Conservation (phyloP, 2,329 filamentous ascomycete genomes). For the Pseudodiploospora longispora region DNA sequence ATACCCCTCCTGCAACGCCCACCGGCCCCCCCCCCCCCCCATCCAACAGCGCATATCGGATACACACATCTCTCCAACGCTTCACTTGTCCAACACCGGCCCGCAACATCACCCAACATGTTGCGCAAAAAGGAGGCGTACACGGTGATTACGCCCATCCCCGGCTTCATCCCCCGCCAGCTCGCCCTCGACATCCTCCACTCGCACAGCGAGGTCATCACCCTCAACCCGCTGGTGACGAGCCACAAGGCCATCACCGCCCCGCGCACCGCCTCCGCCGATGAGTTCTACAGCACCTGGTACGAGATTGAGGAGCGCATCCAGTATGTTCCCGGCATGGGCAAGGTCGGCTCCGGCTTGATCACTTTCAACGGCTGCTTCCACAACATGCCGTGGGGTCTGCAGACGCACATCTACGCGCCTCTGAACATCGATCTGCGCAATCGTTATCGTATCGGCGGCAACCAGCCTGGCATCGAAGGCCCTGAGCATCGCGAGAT, state of each 20-base stretch:
- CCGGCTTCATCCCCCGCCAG: slow-evolving; percentile 61
- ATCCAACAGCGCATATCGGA: no score
- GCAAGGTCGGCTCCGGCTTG: slow-evolving; percentile 54
- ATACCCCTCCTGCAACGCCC: no score
- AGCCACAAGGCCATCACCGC: slow-evolving; percentile 55
- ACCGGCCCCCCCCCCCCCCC: no score
- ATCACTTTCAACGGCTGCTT: slow-evolving; percentile 66
- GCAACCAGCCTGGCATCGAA: slow-evolving; percentile 60
- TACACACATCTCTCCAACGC: no score
- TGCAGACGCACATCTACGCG: slow-evolving; percentile 65
- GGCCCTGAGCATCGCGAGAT: slow-evolving; percentile 54
- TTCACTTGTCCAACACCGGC: no score
- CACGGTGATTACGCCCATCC: slow-evolving; percentile 63
- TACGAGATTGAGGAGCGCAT: slow-evolving; percentile 65
- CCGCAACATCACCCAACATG: slow-evolving; percentile 26
- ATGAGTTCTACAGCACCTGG: slow-evolving; percentile 68
- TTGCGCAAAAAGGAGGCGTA: slow-evolving; percentile 57
- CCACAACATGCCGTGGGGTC: slow-evolving; percentile 63
- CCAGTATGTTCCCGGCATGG: slow-evolving; percentile 58
- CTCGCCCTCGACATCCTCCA: slow-evolving; percentile 66
- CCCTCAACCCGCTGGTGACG: slow-evolving; percentile 60
- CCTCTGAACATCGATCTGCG: slow-evolving; percentile 59
- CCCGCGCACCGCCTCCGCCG: slow-evolving; percentile 57
- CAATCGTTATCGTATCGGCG: slow-evolving; percentile 59
- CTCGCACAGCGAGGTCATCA: slow-evolving; percentile 62